Conservation (phyloP, 148 eudicot species). For the Silene uniflora region DNA sequence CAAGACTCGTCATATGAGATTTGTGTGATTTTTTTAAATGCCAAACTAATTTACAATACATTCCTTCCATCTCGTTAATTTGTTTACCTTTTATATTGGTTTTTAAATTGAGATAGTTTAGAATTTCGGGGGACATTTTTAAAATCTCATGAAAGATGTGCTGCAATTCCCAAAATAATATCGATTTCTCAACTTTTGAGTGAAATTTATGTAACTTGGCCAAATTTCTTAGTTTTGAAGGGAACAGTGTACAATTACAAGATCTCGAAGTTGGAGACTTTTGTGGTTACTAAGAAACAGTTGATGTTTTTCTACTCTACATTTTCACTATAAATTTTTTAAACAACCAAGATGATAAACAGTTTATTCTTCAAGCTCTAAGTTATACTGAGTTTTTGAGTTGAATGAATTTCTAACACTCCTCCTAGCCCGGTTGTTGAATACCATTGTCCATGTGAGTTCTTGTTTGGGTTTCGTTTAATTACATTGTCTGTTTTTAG, state of each 20-base stretch:
- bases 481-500: background rate
- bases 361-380: background rate
- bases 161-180: slow-evolving; percentile 22
- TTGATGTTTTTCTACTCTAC: slow-evolving; percentile 5
- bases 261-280: slow-evolving; percentile 5
- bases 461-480: background rate
- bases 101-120: background rate
- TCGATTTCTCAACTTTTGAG: background rate
- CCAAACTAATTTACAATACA: no score
- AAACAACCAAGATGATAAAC: background rate
- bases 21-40: no score
- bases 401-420: background rate
- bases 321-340: background rate
- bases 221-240: slow-evolving; percentile 7
- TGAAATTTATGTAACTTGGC: background rate
- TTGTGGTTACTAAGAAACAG: slow-evolving; percentile 6
- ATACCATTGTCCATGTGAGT: slow-evolving; percentile 5
- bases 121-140: background rate
- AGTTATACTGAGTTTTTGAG: background rate
- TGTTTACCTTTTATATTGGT: background rate
- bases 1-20: no score
- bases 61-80: no score
- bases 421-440: background rate
- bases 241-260: background rate
- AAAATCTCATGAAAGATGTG: slow-evolving; percentile 1